Evolutionary conservation across 1,284 basidiomycete genomes (phyloP), one percentile per base, ranked within the genome.

Genomic region (Leccinum fuscescens): DNA sequence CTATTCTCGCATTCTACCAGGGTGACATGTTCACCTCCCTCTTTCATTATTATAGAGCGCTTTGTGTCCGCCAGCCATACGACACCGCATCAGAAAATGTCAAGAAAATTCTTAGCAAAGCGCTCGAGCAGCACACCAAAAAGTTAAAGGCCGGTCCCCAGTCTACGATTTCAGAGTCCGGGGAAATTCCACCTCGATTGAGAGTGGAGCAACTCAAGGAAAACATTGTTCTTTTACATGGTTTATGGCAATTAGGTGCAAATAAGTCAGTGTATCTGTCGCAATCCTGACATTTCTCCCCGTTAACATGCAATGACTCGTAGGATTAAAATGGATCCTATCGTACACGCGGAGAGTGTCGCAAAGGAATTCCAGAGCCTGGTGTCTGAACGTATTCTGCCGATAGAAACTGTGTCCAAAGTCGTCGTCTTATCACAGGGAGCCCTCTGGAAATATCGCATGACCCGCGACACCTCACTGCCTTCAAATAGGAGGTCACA

Each of bases 41-140:
- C 14, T 85, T 93, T 65, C 89, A 96, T 72, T 96, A 98, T 76
- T 96, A 96, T 70, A 89, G 94, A 42, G 93, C 96, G 0, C 78
- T 98, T 6, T 96, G 94, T 67, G 92, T 95, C 52, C 83, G 84
- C 31, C 83, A 86, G 59, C 92, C 94, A 0, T 98, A 96, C 76
- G 89, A 93, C 37, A 91, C 93, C 1, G 94, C 94, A 1, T 83
- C 86, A 5, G 89, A 91, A 65, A 99, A 99, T 68, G 79, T 99
- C 62, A 84, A 85, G 15, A 87, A 83, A 27, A 84, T 90, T 24
- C 79, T 95, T 35, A 78, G 78, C 55, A 90, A 88, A 74, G 80
- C 84, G 1, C 74, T 92, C 62, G 86, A 90, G 39, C 77, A 82
- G 24, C 64, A 80, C 56, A 64, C 72, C 61, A 77, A 78, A 62